phyloP scores from a whole-genome alignment of 306 rosid species.

The Cucumis hystrix region DNA sequence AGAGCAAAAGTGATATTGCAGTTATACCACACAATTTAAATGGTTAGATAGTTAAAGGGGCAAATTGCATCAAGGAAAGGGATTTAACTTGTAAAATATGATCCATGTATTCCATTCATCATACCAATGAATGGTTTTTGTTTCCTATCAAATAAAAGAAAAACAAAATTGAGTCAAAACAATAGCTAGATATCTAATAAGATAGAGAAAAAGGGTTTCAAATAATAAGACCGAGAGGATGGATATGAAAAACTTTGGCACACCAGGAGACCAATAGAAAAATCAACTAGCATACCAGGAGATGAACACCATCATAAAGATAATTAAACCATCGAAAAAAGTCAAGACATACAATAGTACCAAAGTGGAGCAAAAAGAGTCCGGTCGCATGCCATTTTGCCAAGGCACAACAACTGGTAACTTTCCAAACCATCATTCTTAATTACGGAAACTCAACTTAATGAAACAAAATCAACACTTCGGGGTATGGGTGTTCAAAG shows the following conservation, averaged over 20 bases:
- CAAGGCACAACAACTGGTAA: background rate
- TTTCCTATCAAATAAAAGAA: too few relatives aligned
- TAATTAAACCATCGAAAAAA: background rate
- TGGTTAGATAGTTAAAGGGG: background rate
- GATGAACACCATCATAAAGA: slow-evolving; percentile 2
- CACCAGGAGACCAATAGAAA: background rate
- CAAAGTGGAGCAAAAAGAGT: background rate
- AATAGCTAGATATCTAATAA: background rate
- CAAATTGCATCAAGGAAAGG: background rate
- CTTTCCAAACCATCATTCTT: background rate
- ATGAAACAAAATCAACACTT: background rate
- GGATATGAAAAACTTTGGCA: background rate
- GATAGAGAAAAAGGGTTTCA: background rate
- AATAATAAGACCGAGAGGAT: background rate
- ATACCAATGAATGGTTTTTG: background rate
- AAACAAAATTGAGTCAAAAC: background rate
- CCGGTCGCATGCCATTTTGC: background rate
- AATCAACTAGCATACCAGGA: background rate
- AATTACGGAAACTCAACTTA: background rate
- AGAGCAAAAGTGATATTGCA: background rate
- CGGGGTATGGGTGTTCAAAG: background rate
- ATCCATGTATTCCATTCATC: background rate
- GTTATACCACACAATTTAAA: background rate
- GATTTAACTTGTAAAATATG: background rate
- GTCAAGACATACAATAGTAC: background rate